A percentile compares a stretch with the other conserved stretches of the same genome.
Evolutionary conservation across 2,329 filamentous ascomycete species (phyloP).

Genomic region (Plenodomus lindquistii): DNA sequence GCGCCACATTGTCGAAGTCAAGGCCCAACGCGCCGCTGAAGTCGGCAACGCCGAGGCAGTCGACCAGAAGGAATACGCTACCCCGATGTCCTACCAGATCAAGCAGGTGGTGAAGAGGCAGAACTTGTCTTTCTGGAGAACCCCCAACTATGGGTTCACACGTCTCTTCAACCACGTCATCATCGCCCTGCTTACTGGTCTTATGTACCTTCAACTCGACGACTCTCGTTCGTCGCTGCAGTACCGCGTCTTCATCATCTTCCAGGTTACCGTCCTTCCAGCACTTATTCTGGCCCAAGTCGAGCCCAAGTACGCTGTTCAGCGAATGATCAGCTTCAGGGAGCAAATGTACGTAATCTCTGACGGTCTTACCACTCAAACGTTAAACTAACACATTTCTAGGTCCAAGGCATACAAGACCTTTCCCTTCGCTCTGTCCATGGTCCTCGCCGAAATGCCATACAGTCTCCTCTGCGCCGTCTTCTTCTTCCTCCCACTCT

Average conservation of each 20-base stretch:
- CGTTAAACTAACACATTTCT: neutral
- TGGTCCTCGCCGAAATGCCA: constrained; percentile 82
- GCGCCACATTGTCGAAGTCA: constrained; percentile 68
- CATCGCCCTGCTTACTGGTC: constrained; percentile 76
- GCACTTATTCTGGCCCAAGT: constrained; percentile 83
- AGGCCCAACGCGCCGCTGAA: constrained; percentile 60
- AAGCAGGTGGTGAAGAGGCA: constrained; percentile 73
- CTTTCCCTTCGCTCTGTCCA: constrained; percentile 74
- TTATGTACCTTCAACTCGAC: constrained; percentile 78
- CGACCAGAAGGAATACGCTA: constrained; percentile 77
- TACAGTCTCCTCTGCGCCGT: constrained; percentile 82
- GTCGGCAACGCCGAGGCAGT: constrained; percentile 50
- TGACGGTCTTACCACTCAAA: neutral
- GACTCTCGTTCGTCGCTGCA: constrained; percentile 76
- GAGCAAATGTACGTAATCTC: constrained; percentile 66
- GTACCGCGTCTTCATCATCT: constrained; percentile 86
- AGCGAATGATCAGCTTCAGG: constrained; percentile 81
- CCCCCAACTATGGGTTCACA: constrained; percentile 87
- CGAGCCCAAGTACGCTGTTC: constrained; percentile 80
- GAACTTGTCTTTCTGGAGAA: constrained; percentile 80
- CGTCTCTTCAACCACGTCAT: constrained; percentile 82
- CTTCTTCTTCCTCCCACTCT: constrained; percentile 78
- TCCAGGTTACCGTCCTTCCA: constrained; percentile 84
- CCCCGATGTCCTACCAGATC: constrained; percentile 77
- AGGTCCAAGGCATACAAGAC: constrained; percentile 76